phyloP scores from a whole-genome alignment of 116 monocot genomes.

The Phalaenopsis hybrid region DNA sequence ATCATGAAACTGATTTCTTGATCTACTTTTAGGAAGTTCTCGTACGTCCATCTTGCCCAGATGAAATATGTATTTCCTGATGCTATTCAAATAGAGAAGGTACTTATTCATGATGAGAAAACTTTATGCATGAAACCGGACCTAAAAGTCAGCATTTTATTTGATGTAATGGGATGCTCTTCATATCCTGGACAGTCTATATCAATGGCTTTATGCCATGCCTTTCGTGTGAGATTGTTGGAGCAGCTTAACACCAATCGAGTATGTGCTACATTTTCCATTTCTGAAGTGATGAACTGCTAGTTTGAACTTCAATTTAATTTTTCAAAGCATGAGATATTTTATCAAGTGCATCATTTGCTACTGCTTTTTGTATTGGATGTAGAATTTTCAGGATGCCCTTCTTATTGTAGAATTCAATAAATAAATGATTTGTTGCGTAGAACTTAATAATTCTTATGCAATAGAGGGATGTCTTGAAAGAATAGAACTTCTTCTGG shows the following conservation, averaged over 20 bases:
- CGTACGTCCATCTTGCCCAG: conserved; percentile 64
- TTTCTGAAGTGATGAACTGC: neutral
- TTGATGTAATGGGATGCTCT: conserved; percentile 21
- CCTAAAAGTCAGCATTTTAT: conserved; percentile 50
- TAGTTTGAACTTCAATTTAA: neutral
- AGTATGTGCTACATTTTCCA: conserved; percentile 20
- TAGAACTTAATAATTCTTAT: neutral
- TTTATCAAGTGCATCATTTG: neutral
- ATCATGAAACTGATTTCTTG: neutral
- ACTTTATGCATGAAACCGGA: conserved; percentile 72
- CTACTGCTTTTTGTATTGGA: neutral
- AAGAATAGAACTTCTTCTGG: neutral
- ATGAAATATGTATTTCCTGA: conserved; percentile 78
- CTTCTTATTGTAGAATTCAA: neutral
- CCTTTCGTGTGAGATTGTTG: conserved; percentile 54
- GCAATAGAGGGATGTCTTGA: neutral
- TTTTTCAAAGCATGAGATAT: neutral
- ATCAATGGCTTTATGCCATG: conserved; percentile 34
- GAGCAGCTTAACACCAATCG: conserved; percentile 38
- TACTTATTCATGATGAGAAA: conserved; percentile 58
- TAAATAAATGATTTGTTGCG: neutral
- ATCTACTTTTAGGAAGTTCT: conserved; percentile 52
- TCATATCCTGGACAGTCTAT: conserved; percentile 26
- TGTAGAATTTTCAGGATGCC: neutral
- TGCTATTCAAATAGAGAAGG: conserved; percentile 58